Conservation (phyloP, 208 protist species). For the Wallacemonas sp. region DNA sequence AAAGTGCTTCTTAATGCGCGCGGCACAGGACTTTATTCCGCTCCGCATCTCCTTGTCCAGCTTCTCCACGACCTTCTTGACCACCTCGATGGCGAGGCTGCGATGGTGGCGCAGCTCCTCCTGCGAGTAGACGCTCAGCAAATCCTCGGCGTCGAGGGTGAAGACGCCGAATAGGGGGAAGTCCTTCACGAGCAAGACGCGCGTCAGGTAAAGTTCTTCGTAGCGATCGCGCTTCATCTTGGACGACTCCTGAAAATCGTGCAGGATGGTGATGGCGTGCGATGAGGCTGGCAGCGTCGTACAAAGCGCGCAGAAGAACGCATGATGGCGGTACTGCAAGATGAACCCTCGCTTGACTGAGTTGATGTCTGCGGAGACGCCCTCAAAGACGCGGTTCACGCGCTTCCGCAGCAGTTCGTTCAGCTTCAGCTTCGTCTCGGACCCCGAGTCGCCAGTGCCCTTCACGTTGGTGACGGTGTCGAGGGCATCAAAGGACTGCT, state of each 20-base stretch:
- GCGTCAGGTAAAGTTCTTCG: conserved; percentile 86
- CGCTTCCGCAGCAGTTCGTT: conserved; percentile 33
- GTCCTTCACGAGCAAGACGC: conserved; percentile 65
- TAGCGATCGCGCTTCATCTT: conserved; percentile 72
- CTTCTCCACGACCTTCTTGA: conserved; percentile 47
- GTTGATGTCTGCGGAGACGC: conserved; percentile 34
- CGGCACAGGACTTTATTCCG: conserved; percentile 60
- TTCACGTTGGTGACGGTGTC: conserved; percentile 72
- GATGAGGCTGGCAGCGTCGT: conserved; percentile 42
- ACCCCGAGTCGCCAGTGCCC: conserved; percentile 20
- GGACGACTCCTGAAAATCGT: conserved; percentile 65
- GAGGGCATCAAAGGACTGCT: conserved; percentile 80
- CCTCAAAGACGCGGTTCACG: conserved; percentile 49
- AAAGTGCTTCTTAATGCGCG: conserved; percentile 84
- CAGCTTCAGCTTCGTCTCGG: conserved; percentile 49
- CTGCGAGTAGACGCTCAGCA: conserved; percentile 65
- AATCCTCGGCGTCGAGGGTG: conserved; percentile 72
- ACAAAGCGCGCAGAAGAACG: conserved; percentile 89
- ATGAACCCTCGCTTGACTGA: conserved; percentile 75
- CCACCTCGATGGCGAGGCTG: conserved; percentile 59
- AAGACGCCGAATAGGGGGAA: conserved; percentile 82
- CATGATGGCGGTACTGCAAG: conserved; percentile 87
- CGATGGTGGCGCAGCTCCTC: conserved; percentile 87
- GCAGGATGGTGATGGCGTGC: conserved; percentile 58
- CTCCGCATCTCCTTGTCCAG: conserved; percentile 68